Evolutionary conservation across 2,329 filamentous ascomycete genomes (phyloP).

Genomic region (Onygenales sp.): DNA sequence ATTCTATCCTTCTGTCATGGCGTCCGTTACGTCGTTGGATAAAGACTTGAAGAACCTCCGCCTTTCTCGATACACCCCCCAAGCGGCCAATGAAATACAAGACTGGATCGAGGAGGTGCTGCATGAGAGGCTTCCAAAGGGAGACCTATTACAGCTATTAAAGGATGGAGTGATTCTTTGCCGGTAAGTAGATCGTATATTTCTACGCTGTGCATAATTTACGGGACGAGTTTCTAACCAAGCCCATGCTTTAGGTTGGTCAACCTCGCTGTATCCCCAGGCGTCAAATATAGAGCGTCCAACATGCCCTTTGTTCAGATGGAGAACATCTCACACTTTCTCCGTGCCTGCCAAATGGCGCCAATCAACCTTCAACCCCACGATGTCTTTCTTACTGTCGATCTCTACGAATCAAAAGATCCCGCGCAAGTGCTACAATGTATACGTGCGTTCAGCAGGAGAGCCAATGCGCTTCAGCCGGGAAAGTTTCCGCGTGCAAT

Average conservation of each 20-base stretch:
- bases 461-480: conserved; percentile 67
- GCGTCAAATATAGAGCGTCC: conserved; percentile 82
- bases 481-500: conserved; percentile 64
- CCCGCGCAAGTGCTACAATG: conserved; percentile 94
- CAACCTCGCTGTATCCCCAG: conserved; percentile 67
- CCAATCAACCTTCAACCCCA: conserved; percentile 84
- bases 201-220: background rate
- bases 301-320: conserved; percentile 98
- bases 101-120: conserved; percentile 78
- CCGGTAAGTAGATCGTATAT: conserved; percentile 52
- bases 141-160: conserved; percentile 73
- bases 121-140: conserved; percentile 59
- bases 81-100: conserved; percentile 75
- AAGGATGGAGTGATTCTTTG: conserved; percentile 90
- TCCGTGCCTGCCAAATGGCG: conserved; percentile 73
- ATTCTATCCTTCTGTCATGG: conserved; percentile 50
- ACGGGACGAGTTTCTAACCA: conserved; percentile 16
- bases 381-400: conserved; percentile 93
- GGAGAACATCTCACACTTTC: conserved; percentile 97
- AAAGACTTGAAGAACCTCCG: conserved; percentile 92
- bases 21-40: conserved; percentile 85
- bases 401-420: conserved; percentile 91
- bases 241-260: conserved; percentile 52
- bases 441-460: conserved; percentile 80
- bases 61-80: conserved; percentile 83